A percentile compares a stretch with the other conserved stretches of the same genome.
phyloP scores from a whole-genome alignment of 257 asterid species.

The Nicotiana undulata region DNA sequence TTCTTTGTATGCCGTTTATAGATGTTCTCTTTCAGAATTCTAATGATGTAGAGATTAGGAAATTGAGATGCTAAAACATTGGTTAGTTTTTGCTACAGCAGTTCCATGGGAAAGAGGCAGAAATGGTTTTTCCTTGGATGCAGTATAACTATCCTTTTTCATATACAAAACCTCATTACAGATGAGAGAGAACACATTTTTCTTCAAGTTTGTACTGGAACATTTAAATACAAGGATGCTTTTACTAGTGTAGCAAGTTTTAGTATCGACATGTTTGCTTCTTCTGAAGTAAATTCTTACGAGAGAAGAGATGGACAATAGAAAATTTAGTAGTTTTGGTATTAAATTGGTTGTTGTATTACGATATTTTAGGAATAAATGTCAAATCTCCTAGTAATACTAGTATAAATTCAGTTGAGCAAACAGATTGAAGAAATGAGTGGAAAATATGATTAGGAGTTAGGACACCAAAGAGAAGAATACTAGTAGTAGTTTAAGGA shows the following conservation, averaged over 20 bases:
- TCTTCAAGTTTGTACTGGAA: background rate
- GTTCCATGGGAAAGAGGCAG: background rate
- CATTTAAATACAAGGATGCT: background rate
- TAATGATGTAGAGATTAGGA: background rate
- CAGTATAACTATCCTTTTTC: background rate
- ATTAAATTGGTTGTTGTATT: background rate
- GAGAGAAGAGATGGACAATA: background rate
- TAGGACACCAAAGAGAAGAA: background rate
- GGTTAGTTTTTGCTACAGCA: background rate
- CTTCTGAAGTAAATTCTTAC: background rate
- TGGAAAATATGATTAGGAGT: background rate
- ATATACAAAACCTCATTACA: background rate
- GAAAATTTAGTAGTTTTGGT: background rate
- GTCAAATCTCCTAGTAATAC: background rate
- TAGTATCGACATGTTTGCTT: background rate
- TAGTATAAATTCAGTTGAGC: background rate
- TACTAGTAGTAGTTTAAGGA: background rate
- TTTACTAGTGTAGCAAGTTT: background rate
- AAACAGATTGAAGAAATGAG: background rate
- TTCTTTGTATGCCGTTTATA: background rate
- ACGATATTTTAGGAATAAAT: background rate
- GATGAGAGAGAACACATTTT: background rate
- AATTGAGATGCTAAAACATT: background rate
- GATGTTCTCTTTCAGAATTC: background rate
- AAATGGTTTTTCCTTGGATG: background rate